These are phyloP conservation scores for Zygoascus flipseniorum DNA, from an alignment of 805 yeast genomes.

Conservation along the genomic window DNA sequence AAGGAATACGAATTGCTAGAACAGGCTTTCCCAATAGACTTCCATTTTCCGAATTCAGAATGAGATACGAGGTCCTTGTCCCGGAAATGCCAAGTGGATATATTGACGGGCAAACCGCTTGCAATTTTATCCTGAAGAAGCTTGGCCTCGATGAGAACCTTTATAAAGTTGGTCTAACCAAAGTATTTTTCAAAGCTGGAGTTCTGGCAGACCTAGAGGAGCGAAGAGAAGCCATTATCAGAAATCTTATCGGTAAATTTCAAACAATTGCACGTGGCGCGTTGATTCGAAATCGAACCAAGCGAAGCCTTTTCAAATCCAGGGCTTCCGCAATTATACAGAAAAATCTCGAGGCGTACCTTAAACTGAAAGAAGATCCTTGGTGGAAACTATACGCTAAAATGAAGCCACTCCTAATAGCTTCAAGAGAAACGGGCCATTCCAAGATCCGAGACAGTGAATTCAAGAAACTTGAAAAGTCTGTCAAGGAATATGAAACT, in stretches of 20 bases:
- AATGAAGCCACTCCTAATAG: conserved; percentile 67
- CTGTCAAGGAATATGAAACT: conserved; percentile 20
- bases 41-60: conserved; percentile 69
- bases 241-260: conserved; percentile 45
- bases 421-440: conserved; percentile 51
- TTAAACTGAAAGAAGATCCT: conserved; percentile 43
- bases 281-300: conserved; percentile 42
- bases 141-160: conserved; percentile 50
- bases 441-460: conserved; percentile 34
- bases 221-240: conserved; percentile 57
- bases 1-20: conserved; percentile 94
- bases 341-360: conserved; percentile 47
- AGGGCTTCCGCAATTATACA: conserved; percentile 67
- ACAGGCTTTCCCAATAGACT: conserved; percentile 95
- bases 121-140: conserved; percentile 58
- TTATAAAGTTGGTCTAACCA: conserved; percentile 62
- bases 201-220: conserved; percentile 72
- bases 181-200: conserved; percentile 69
- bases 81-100: conserved; percentile 34
- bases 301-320: conserved; percentile 44
- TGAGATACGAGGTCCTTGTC: conserved; percentile 64
- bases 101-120: conserved; percentile 51
- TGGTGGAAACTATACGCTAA: conserved; percentile 73
- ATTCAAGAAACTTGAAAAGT: conserved; percentile 25
- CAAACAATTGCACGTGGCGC: conserved; percentile 63